These are phyloP conservation scores for Yarrowia galli DNA, from an alignment of 1,139 yeast species.

Conservation along the genomic window DNA sequence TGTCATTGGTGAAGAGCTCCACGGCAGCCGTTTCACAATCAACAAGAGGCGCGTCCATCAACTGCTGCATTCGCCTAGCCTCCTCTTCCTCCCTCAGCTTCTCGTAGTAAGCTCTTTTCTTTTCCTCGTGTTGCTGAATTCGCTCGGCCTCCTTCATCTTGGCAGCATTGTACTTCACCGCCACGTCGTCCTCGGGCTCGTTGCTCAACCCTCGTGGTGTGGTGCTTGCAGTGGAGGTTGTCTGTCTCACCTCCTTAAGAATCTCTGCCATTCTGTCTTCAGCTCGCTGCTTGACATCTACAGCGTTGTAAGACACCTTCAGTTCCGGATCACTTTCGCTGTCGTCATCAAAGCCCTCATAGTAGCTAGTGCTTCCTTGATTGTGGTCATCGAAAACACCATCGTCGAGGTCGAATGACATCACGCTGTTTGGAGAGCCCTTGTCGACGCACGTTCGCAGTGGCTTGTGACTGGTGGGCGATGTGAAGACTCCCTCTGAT, in stretches of 20 bases:
- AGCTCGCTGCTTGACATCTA: not conserved
- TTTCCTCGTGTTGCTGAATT: not conserved
- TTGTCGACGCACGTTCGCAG: not conserved
- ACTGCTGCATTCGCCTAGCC: not conserved
- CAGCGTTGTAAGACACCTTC: not conserved
- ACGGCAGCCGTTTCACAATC: slow-evolving; percentile 4
- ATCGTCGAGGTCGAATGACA: not conserved
- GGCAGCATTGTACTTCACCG: slow-evolving; percentile 9
- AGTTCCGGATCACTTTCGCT: slow-evolving; percentile 13
- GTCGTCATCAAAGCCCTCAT: not conserved
- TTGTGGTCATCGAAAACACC: not conserved
- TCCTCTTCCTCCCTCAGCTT: not conserved
- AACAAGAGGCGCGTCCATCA: not conserved
- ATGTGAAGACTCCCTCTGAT: not conserved
- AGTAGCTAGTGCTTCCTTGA: not conserved
- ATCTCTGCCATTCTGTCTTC: slow-evolving; percentile 6
- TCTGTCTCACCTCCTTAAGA: slow-evolving; percentile 9
- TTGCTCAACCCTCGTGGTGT: not conserved
- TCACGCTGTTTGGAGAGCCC: not conserved
- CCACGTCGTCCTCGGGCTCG: slow-evolving; percentile 21
- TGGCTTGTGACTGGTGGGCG: not conserved
- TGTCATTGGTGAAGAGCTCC: not conserved
- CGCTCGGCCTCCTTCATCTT: slow-evolving; percentile 3
- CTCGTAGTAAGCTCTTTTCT: not conserved
- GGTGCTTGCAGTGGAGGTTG: not conserved